Evolutionary conservation across 495 filamentous ascomycete species (phyloP).

Genomic region (Hypomontagnella monticulosa): DNA sequence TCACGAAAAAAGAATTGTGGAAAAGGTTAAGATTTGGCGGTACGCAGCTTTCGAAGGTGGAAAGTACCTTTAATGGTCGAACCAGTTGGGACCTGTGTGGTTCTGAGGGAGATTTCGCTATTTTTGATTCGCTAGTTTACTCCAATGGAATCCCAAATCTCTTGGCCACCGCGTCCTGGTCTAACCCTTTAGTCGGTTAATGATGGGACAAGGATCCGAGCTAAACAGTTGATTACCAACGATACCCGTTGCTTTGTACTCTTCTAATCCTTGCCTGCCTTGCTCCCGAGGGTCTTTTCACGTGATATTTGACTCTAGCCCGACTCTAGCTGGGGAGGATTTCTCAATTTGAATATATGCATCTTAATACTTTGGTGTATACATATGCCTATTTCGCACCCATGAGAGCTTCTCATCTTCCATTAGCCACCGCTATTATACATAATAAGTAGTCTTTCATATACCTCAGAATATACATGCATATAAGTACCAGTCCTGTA

Average conservation of each 20-base stretch:
- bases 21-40: conserved; percentile 38
- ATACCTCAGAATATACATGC: too few species aligned
- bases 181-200: conserved; percentile 41
- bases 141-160: conserved; percentile 2
- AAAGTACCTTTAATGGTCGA: conserved; percentile 43
- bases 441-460: too few species aligned
- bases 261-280: background rate
- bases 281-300: background rate
- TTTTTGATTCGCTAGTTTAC: conserved; percentile 17
- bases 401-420: too few species aligned
- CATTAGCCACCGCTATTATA: too few species aligned
- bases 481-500: too few species aligned
- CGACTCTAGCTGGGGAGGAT: too few species aligned
- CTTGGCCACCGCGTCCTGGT: conserved; percentile 28
- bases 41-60: conserved; percentile 34
- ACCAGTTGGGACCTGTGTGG: conserved; percentile 29
- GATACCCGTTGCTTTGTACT: background rate
- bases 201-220: conserved; percentile 25
- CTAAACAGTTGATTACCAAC: conserved; percentile 22
- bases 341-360: too few species aligned
- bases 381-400: too few species aligned
- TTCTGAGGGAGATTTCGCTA: background rate
- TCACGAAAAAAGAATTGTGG: conserved; percentile 28
- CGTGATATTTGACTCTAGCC: too few species aligned
- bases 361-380: too few species aligned